Evolutionary conservation across 2,329 filamentous ascomycete species (phyloP).

Genomic region (Leptographium wingfieldii): DNA sequence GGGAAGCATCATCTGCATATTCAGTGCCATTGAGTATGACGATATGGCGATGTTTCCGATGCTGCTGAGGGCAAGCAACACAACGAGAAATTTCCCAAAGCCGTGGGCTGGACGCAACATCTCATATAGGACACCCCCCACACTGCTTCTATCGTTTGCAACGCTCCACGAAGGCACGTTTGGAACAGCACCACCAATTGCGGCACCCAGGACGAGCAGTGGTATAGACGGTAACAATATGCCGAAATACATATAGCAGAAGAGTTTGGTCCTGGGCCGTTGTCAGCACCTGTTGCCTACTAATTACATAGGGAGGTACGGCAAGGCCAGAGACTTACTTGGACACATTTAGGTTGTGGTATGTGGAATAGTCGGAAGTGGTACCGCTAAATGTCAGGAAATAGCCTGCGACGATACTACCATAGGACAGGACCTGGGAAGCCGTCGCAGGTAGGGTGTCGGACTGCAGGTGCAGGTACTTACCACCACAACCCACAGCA

Average conservation of each 20-base stretch:
- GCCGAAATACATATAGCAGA: slow-evolving; percentile 38
- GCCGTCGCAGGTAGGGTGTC: slow-evolving; percentile 23
- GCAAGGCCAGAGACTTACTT: slow-evolving; percentile 17
- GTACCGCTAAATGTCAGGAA: slow-evolving; percentile 43
- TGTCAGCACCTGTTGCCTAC: slow-evolving; percentile 3
- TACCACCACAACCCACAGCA: slow-evolving; percentile 39
- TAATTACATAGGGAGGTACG: not conserved
- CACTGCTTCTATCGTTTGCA: slow-evolving; percentile 27
- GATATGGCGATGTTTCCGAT: slow-evolving; percentile 31
- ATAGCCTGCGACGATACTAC: slow-evolving; percentile 35
- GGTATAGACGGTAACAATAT: slow-evolving; percentile 36
- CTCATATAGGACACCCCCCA: slow-evolving; percentile 32
- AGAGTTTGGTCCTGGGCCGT: slow-evolving; percentile 23
- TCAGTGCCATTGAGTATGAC: slow-evolving; percentile 24
- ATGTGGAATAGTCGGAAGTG: slow-evolving; percentile 45
- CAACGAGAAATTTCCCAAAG: slow-evolving; percentile 34
- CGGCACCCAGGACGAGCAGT: slow-evolving; percentile 35
- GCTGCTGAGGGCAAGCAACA: slow-evolving; percentile 30
- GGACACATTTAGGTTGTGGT: slow-evolving; percentile 33
- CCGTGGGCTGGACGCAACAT: slow-evolving; percentile 33
- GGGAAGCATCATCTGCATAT: slow-evolving; percentile 43
- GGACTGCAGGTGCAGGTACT: slow-evolving; percentile 33
- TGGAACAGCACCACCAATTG: slow-evolving; percentile 36
- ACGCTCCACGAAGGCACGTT: slow-evolving; percentile 28
- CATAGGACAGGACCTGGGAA: slow-evolving; percentile 30